Percentiles rank a stretch among this genome's conserved stretches.
phyloP scores from a whole-genome alignment of 768 basidiomycete genomes.

The Tremella fuciformis region DNA sequence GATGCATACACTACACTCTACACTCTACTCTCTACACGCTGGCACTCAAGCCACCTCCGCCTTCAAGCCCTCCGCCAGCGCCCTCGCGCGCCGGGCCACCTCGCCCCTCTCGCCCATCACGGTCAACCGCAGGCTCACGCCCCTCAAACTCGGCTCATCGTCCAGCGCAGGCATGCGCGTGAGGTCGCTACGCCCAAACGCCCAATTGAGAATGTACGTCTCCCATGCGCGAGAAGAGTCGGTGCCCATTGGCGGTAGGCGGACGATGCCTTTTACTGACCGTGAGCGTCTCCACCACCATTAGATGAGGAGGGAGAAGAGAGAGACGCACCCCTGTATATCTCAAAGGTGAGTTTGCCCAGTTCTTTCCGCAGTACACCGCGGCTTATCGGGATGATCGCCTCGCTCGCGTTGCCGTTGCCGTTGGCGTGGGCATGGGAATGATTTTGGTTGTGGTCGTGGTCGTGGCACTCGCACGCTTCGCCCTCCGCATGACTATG shows the following conservation, averaged over 20 bases:
- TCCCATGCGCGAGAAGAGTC: constrained; percentile 31
- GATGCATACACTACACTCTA: too few species aligned
- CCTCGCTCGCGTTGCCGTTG: constrained; percentile 1
- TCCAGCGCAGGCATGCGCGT: constrained; percentile 52
- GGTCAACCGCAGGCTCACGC: constrained; percentile 63
- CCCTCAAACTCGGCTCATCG: constrained; percentile 42
- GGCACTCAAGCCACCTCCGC: constrained; percentile 15
- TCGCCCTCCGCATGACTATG: constrained; percentile 15
- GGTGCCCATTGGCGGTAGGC: constrained; percentile 49
- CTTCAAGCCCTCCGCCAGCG: constrained; percentile 56
- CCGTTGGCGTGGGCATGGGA: neutral
- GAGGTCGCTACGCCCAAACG: constrained; percentile 79
- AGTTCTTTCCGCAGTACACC: constrained; percentile 35
- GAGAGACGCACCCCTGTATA: constrained; percentile 45
- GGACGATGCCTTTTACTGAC: constrained; percentile 78
- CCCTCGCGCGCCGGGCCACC: constrained; percentile 61
- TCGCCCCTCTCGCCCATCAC: constrained; percentile 89
- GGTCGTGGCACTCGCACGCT: constrained; percentile 6
- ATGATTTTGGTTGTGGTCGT: neutral
- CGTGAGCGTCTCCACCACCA: neutral
- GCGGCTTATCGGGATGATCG: constrained; percentile 22
- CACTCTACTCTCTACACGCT: too few species aligned
- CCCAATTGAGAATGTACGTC: constrained; percentile 71
- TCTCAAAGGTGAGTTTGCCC: constrained; percentile 47
- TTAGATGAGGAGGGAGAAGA: neutral